Conservation (phyloP, 2,329 filamentous ascomycete species). For the Scedosporium minutisporum region DNA sequence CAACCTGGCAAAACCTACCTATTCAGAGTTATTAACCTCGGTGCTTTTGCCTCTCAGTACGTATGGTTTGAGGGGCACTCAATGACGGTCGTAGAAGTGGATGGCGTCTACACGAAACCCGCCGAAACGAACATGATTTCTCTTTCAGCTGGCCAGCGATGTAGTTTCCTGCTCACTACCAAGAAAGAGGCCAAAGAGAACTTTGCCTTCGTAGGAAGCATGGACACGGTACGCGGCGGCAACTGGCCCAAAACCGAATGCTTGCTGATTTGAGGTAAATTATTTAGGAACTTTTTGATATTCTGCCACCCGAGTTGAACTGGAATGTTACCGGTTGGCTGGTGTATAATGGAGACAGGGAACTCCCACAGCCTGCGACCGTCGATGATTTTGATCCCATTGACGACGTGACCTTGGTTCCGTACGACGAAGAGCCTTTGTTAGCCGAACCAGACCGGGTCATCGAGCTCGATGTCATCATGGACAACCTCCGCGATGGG, state of each 20-base stretch:
- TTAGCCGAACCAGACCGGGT: conserved; percentile 38
- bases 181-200: conserved; percentile 52
- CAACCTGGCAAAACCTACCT: conserved; percentile 47
- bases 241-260: too few species aligned
- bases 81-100: conserved; percentile 62
- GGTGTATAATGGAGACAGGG: conserved; percentile 39
- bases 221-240: conserved; percentile 36
- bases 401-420: conserved; percentile 62
- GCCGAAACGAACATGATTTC: conserved; percentile 54
- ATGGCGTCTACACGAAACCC: conserved; percentile 58
- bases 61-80: conserved; percentile 59
- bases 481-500: conserved; percentile 46
- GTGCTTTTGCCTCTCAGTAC: conserved; percentile 61
- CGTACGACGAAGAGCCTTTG: conserved; percentile 40
- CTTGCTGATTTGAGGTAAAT: conserved; percentile 23
- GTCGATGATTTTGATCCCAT: conserved; percentile 56
- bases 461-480: conserved; percentile 37
- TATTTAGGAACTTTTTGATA: conserved; percentile 52
- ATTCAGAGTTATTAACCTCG: conserved; percentile 45
- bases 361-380: conserved; percentile 38
- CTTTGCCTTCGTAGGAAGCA: conserved; percentile 58
- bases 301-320: conserved; percentile 54
- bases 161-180: conserved; percentile 52
- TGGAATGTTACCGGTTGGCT: conserved; percentile 60
- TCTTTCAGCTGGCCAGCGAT: conserved; percentile 57